Conservation (phyloP, 768 basidiomycete genomes). For the Tulasnella sp. region DNA sequence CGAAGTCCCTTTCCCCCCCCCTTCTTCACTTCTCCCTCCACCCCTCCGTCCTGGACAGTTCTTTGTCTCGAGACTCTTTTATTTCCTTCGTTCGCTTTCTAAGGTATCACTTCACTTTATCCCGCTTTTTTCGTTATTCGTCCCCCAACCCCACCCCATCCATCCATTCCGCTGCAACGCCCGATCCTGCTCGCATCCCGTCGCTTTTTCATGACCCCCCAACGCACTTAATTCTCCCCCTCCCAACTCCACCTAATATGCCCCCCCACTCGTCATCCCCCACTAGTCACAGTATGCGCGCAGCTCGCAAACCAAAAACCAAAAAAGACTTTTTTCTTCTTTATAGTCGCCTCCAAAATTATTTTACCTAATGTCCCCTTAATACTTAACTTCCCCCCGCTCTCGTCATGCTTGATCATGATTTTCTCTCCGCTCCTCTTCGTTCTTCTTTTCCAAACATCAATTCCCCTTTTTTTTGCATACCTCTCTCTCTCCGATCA, state of each 20-base stretch:
- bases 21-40: not conserved
- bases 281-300: not conserved
- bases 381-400: not conserved
- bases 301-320: not conserved
- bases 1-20: not conserved
- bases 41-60: not conserved
- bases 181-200: not conserved
- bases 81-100: not conserved
- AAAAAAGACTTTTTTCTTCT: constrained; percentile 1
- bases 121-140: not conserved
- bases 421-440: not conserved
- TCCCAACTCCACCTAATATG: not conserved
- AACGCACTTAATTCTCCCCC: no score
- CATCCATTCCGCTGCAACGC: not conserved
- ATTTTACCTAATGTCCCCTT: not conserved
- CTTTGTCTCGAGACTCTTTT: not conserved
- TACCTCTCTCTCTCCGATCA: not conserved
- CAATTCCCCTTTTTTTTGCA: not conserved
- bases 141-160: not conserved
- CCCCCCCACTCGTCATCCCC: not conserved
- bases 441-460: not conserved
- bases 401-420: not conserved
- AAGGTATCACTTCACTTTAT: not conserved
- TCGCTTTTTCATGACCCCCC: not conserved
- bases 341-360: not conserved